Conservation (phyloP, 805 yeast genomes). For the Trichomonascus vanleenenianus region DNA sequence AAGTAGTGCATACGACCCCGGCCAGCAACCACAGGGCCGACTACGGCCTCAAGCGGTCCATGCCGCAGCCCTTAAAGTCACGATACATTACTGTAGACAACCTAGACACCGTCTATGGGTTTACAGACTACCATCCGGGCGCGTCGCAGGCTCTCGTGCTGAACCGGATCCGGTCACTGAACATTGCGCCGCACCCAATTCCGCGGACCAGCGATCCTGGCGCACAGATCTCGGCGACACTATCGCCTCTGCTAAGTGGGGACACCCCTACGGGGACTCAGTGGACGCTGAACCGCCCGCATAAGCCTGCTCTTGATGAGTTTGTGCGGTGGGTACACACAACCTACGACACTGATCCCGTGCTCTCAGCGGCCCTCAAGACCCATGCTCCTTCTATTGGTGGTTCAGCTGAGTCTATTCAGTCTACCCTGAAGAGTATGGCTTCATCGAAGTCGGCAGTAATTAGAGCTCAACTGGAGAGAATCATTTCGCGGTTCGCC, state of each 20-base stretch:
- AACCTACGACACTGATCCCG: background rate
- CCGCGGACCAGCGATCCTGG: background rate
- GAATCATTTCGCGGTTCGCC: too few relatives aligned
- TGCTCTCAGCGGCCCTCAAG: background rate
- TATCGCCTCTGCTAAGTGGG: too few relatives aligned
- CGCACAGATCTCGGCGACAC: too few relatives aligned
- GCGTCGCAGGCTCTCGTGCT: slow-evolving; percentile 55
- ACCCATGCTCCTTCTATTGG: too few relatives aligned
- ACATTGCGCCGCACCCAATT: slow-evolving; percentile 32
- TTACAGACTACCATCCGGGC: slow-evolving; percentile 64
- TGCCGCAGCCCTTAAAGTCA: slow-evolving; percentile 53
- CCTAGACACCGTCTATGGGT: slow-evolving; percentile 55
- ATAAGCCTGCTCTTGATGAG: background rate
- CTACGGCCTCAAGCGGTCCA: slow-evolving; percentile 65
- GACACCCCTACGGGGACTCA: too few relatives aligned
- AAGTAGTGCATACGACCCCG: slow-evolving; percentile 61
- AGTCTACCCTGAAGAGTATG: background rate
- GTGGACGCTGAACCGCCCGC: too few relatives aligned
- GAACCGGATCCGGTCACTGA: slow-evolving; percentile 60
- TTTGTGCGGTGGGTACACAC: background rate
- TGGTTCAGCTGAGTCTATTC: background rate
- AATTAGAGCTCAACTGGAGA: too few relatives aligned
- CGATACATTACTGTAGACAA: slow-evolving; percentile 57
- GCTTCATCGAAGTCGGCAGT: too few relatives aligned
- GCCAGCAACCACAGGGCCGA: slow-evolving; percentile 57